Evolutionary conservation across 495 filamentous ascomycete genomes (phyloP).

Genomic region (Platismatia glauca): DNA sequence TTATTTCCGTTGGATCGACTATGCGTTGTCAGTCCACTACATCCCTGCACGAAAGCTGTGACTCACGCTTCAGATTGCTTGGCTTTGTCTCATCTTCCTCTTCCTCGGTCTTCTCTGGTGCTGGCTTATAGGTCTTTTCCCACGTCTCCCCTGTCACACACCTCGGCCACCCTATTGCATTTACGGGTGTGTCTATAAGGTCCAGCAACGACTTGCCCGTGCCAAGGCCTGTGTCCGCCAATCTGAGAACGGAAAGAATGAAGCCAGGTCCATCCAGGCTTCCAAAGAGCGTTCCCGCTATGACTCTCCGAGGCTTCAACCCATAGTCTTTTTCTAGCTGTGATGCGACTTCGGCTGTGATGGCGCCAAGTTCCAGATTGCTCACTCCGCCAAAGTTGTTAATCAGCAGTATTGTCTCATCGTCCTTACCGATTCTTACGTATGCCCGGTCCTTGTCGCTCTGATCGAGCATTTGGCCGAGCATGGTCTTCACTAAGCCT

Average conservation of each 20-base stretch:
- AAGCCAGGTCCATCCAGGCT: conserved; percentile 90
- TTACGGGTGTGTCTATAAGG: conserved; percentile 74
- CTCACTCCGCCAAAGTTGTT: conserved; percentile 95
- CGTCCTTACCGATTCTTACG: conserved; percentile 51
- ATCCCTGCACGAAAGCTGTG: background rate
- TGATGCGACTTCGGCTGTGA: conserved; percentile 75
- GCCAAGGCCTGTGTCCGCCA: conserved; percentile 71
- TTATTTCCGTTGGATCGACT: conserved; percentile 54
- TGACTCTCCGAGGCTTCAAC: conserved; percentile 60
- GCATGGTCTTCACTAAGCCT: conserved; percentile 67
- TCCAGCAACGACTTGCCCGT: conserved; percentile 71
- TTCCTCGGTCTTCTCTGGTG: conserved; percentile 46
- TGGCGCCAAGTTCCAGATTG: conserved; percentile 78
- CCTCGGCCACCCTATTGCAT: conserved; percentile 78
- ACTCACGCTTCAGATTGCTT: conserved; percentile 60
- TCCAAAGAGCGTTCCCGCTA: conserved; percentile 59
- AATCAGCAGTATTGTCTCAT: conserved; percentile 67
- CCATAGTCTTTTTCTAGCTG: conserved; percentile 62
- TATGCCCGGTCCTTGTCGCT: conserved; percentile 76
- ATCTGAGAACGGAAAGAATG: conserved; percentile 74
- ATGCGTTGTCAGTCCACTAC: conserved; percentile 2
- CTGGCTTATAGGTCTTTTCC: conserved; percentile 36
- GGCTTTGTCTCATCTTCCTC: conserved; percentile 42
- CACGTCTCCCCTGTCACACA: conserved; percentile 53
- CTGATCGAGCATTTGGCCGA: conserved; percentile 68